A percentile compares a stretch with the other conserved stretches of the same genome.
Evolutionary conservation across 106 monocot genomes (phyloP).

Genomic region (Triglochin maritima): DNA sequence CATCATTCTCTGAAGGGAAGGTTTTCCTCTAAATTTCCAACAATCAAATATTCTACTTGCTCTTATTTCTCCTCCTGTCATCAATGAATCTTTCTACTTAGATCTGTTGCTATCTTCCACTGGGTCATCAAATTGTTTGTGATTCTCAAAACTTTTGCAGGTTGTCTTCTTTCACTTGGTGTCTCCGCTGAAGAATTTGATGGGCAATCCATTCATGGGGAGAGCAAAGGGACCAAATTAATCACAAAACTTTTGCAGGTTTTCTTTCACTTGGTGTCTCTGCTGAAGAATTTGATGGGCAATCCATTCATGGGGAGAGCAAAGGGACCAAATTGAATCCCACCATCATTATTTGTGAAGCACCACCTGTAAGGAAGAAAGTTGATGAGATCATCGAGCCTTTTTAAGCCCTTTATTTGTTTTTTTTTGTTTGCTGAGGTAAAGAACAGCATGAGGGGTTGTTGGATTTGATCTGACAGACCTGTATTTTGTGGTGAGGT

Average conservation of each 20-base stretch:
- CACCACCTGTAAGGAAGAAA: conserved; percentile 34
- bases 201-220: conserved; percentile 37
- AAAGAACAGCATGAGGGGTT: no score
- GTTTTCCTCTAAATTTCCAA: background rate
- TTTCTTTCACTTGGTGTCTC: conserved; percentile 1
- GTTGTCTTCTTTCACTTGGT: background rate
- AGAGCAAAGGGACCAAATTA: conserved; percentile 46
- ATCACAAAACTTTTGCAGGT: background rate
- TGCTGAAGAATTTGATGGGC: conserved; percentile 26
- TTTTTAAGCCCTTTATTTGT: no score
- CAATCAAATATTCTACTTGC: background rate
- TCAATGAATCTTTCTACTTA: background rate
- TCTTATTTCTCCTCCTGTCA: background rate
- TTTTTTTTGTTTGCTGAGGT: no score
- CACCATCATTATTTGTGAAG: conserved; percentile 10
- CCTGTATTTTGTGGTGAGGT: conserved; percentile 92
- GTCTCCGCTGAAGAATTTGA: conserved; percentile 17
- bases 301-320: conserved; percentile 38
- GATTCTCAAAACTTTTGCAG: background rate
- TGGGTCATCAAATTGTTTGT: background rate
- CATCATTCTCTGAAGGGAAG: background rate
- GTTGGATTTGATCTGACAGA: background rate
- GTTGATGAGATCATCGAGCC: background rate
- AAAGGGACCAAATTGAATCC: conserved; percentile 47
- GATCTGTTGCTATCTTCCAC: background rate